phyloP scores from a whole-genome alignment of 2,329 filamentous ascomycete species.

The Neurospora sp. region DNA sequence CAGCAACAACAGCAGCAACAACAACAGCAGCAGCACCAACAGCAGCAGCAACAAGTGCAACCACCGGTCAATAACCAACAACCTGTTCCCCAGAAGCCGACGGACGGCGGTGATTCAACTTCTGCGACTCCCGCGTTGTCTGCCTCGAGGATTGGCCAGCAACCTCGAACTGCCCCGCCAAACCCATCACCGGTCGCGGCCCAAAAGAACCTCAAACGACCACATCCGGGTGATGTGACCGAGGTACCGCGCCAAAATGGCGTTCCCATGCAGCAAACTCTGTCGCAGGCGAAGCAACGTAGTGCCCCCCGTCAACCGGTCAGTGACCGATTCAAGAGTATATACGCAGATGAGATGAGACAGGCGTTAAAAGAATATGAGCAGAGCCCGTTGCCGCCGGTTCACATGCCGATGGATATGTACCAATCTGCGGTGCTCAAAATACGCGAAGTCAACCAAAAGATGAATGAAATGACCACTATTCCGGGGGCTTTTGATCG shows the following conservation, averaged over 20 bases:
- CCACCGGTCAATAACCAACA: constrained; percentile 8
- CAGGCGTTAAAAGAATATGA: background rate
- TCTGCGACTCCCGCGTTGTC: constrained; percentile 7
- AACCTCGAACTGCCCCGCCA: constrained; percentile 26
- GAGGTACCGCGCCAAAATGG: constrained; percentile 21
- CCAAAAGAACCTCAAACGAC: constrained; percentile 40
- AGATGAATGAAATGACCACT: background rate
- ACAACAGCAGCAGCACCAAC: constrained; percentile 4
- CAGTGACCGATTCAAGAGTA: background rate
- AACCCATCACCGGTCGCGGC: constrained; percentile 29
- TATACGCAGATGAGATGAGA: background rate
- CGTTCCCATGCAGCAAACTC: constrained; percentile 13
- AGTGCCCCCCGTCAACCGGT: background rate
- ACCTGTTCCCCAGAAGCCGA: constrained; percentile 14
- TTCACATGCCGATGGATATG: background rate
- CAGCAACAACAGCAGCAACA: constrained; percentile 14
- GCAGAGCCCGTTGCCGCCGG: background rate
- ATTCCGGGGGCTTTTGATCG: background rate
- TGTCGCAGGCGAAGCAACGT: background rate
- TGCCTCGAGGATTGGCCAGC: constrained; percentile 21
- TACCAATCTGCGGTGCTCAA: background rate
- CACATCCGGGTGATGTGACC: constrained; percentile 35
- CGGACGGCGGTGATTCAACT: constrained; percentile 8
- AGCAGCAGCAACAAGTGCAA: constrained; percentile 5
- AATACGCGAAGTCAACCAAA: background rate